phyloP scores from a whole-genome alignment of 257 asterid genomes.

The Penstemon newberryi region DNA sequence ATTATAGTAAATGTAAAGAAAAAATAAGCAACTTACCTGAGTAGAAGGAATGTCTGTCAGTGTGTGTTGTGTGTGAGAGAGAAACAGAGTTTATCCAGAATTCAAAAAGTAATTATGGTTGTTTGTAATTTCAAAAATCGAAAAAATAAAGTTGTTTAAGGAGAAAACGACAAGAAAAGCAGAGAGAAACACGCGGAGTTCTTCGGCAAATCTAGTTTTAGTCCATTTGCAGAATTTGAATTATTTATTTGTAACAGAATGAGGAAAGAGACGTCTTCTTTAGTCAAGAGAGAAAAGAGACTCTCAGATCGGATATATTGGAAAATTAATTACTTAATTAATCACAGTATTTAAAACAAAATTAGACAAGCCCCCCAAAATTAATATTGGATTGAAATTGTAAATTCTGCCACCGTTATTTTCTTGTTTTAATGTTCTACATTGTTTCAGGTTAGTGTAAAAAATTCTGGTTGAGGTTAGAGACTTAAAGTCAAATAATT shows the following conservation, averaged over 20 bases:
- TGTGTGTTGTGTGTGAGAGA: slow-evolving; percentile 25
- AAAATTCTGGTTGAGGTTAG: too few species aligned
- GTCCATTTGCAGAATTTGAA: neutral
- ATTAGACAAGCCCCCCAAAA: neutral
- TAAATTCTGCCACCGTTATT: too few species aligned
- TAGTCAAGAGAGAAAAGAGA: slow-evolving; percentile 17
- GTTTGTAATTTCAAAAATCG: too few species aligned
- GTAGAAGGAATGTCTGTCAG: slow-evolving; percentile 1
- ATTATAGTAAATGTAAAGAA: neutral
- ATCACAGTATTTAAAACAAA: too few species aligned
- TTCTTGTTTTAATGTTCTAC: too few species aligned
- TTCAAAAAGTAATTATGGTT: neutral
- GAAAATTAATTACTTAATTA: too few species aligned
- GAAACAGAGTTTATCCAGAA: slow-evolving; percentile 3
- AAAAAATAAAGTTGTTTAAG: neutral
- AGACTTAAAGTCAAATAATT: too few species aligned
- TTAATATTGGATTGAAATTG: neutral
- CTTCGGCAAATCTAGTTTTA: slow-evolving; percentile 22
- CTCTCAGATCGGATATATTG: neutral
- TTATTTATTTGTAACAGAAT: neutral
- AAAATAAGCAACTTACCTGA: slow-evolving; percentile 21
- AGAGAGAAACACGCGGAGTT: slow-evolving; percentile 25
- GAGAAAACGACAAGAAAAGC: slow-evolving; percentile 12
- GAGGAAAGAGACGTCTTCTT: slow-evolving; percentile 3
- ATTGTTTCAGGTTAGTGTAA: too few species aligned